Conservation (phyloP, 139 green algal species). For the Monoraphidium neglectum region DNA sequence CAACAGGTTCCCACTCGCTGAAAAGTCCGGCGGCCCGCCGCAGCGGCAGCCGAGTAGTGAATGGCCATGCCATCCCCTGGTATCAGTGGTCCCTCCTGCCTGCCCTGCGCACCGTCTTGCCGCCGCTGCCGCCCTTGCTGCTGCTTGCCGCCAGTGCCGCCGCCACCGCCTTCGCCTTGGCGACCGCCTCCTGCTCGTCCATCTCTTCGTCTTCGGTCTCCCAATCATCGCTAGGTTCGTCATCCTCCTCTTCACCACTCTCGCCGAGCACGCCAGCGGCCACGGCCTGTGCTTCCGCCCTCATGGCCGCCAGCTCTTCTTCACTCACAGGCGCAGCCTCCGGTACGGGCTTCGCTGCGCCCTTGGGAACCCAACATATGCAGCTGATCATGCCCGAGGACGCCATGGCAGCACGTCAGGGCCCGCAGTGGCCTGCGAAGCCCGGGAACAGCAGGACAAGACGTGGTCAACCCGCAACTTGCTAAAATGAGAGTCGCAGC, state of each 20-base stretch:
- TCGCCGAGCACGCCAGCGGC: conserved; percentile 7
- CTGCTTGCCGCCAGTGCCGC: conserved; percentile 26
- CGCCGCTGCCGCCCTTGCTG: background rate
- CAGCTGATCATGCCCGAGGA: conserved; percentile 88
- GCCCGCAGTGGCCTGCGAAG: no score
- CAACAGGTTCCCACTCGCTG: no score
- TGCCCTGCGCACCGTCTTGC: background rate
- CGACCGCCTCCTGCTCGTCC: conserved; percentile 37
- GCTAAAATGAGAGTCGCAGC: no score
- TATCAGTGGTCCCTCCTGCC: no score
- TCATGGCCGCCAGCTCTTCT: conserved; percentile 63
- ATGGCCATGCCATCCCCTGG: no score
- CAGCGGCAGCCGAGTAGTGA: no score
- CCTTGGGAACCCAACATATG: conserved; percentile 76
- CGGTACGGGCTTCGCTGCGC: conserved; percentile 67
- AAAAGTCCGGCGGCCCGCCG: no score
- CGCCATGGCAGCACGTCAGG: no score
- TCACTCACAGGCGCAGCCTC: conserved; percentile 50
- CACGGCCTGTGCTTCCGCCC: conserved; percentile 22
- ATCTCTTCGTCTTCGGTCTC: conserved; percentile 32
- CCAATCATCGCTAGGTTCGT: conserved; percentile 6
- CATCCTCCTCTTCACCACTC: conserved; percentile 18
- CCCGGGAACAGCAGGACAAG: no score
- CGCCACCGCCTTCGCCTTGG: conserved; percentile 31
- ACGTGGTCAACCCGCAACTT: no score